Conservation (phyloP, 345 rosid genomes). For the Salix purpurea region DNA sequence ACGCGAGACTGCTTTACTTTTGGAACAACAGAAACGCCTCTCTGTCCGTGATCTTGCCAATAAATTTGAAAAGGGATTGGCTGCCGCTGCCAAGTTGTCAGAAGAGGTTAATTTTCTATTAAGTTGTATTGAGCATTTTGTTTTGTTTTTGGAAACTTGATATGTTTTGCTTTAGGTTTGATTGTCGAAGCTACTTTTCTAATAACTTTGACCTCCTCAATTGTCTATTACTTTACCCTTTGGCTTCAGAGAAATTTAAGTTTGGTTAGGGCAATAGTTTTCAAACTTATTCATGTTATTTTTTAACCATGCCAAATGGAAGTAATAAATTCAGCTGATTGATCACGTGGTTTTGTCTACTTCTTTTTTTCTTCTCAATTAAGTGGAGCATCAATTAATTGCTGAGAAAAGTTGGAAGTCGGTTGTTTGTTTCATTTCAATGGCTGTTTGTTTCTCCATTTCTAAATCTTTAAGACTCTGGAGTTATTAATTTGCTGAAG, state of each 20-base stretch:
- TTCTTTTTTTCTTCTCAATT: neutral
- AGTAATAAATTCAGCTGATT: neutral
- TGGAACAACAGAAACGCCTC: slow-evolving; percentile 92
- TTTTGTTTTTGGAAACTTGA: neutral
- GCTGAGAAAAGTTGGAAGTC: neutral
- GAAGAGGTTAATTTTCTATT: slow-evolving; percentile 59
- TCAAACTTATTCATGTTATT: neutral
- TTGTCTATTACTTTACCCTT: neutral
- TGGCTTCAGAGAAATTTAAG: neutral
- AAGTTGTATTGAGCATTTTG: neutral
- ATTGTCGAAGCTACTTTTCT: neutral
- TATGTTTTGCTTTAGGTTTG: neutral
- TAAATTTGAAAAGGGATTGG: slow-evolving; percentile 91
- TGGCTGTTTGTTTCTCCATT: neutral
- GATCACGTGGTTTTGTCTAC: neutral
- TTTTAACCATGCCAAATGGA: neutral
- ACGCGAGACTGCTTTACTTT: slow-evolving; percentile 72
- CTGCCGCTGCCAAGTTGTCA: slow-evolving; percentile 92
- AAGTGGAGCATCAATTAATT: slow-evolving; percentile 1
- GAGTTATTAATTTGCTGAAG: slow-evolving; percentile 3
- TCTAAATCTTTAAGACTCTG: slow-evolving; percentile 3
- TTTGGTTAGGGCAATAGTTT: neutral
- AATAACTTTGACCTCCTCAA: neutral
- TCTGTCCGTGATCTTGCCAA: slow-evolving; percentile 94
- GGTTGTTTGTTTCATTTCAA: neutral